Evolutionary conservation across 306 rosid genomes (phyloP), one percentile per base, ranked within the genome.

Genomic region (Quercus agrifolia): DNA sequence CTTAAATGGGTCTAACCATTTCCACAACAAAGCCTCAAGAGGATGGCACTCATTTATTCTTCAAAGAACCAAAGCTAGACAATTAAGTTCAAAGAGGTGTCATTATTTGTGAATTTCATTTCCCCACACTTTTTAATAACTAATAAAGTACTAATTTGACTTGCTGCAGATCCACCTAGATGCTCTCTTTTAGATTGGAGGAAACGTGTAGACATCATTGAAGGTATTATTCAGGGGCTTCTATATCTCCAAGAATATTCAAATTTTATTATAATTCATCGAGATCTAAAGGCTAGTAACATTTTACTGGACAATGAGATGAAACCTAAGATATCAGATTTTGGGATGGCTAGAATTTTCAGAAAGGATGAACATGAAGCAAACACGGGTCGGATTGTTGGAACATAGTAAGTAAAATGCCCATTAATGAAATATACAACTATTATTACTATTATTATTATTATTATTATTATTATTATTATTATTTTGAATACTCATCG

Each of bases 211-310:
- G 87, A 87, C 41, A 85, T 90, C 57, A 90, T 92, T 35, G 90
- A 88, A 78, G 95, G 93, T 21, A 64, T 92, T 62, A 88, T 78
- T 73, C 95, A 90, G 75, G 95, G 97, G 38, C 93, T 92, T 84
- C 81, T 90, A 21, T 92, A 92, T 81, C 95, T 90, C 69, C 93
- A 90, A 74, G 93, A 92, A 70, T 86, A 90, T 79, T 92, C 97
- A n/a, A 89, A 91, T 68, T 79, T 87, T 54, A 92, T 90, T 5
- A 86, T 92, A 57, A 86, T 90, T 77, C 94, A 91, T 31, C 72
- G 97, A 19, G 93, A 91, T 83, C 76, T 91, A 20, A 91, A 91
- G 82, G 84, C 91, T 10, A 87, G 94, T 66, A 92, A 92, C 62
- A 82, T 88, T 51, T 78, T 87, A 64, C 31, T 90, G 52, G 92